These are phyloP conservation scores for Globisporangium spiculum DNA, from an alignment of 352 stramenopile species.

Conservation along the genomic window DNA sequence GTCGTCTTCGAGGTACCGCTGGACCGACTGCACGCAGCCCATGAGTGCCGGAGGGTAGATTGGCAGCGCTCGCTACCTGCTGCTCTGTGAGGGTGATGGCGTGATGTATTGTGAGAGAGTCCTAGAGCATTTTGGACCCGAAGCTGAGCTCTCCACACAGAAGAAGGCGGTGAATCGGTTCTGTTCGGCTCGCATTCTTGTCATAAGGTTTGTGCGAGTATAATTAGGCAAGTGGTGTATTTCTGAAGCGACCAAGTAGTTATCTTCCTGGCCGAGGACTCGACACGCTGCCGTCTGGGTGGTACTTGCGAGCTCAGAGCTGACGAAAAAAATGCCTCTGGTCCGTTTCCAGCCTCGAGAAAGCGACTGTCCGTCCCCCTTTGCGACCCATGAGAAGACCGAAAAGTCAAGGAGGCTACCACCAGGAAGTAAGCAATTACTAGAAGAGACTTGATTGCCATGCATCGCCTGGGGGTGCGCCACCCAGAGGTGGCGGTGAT, in stretches of 20 bases:
- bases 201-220: neutral
- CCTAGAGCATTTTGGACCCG: neutral
- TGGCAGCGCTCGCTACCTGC: no score
- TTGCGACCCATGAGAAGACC: neutral
- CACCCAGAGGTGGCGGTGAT: slow-evolving; percentile 79
- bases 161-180: neutral
- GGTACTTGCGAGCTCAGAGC: no score
- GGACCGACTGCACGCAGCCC: neutral
- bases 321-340: neutral
- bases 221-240: neutral
- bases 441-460: slow-evolving; percentile 18
- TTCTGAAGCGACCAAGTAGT: neutral
- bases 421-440: neutral
- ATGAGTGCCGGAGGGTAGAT: neutral
- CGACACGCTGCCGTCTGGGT: neutral
- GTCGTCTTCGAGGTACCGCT: neutral
- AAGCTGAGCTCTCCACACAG: neutral
- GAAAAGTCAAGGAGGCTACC: neutral
- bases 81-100: neutral
- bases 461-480: slow-evolving; percentile 72
- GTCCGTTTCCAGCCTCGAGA: neutral
- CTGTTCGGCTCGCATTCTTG: neutral
- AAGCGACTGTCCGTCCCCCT: neutral
- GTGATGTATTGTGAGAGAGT: neutral
- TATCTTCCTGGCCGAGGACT: neutral